Evolutionary conservation across 148 eudicot species (phyloP), one percentile per base, ranked within the genome.

Genomic region (Cornus kousa): DNA sequence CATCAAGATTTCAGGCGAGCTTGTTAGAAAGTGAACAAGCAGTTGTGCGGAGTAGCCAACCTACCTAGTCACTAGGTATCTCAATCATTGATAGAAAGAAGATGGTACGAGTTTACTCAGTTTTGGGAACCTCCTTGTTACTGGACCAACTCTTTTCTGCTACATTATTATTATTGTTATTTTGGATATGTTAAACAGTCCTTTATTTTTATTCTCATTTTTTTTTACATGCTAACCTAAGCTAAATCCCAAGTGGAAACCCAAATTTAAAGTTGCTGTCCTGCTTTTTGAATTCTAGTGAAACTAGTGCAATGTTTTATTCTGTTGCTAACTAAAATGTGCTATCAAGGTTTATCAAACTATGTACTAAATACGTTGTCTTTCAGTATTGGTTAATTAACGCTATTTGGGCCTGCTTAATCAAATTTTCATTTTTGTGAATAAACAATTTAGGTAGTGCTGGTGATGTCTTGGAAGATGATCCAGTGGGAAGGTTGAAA

Each of bases 391-490:
- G 17, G 28, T 8, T 19, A 19, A 28, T 24, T 23, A 12, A 31
- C 28, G 64, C 46, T 46, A 31, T 19, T 48, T 77, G 35, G 4
- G 24, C 62, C 0, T 46, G 65, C 79, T 67, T 76, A 24, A 76
- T 35, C 64, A 77, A 19, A 0, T 68, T 33, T 33, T n/a, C 1
- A 17, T 62, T 20, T 62, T 62, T 62, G 20, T 62, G 66, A 17
- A 62, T 62, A 59, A 40, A 75, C 20, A 39, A 76, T 70, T 74
- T 66, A 96, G 99, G 99, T 80, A 96, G 99, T 77, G 98, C 98
- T 78, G 99, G 99, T 81, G 99, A 96, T 89, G 99, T 96, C 33
- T 78, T 96, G 86, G 99, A 96, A 79, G 99, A 96, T 85, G 85
- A 96, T 88, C 99, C 99, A 22, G 97, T 96, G 67, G 99, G 98